These are phyloP conservation scores for Ceratonia siliqua DNA, from an alignment of 306 rosid genomes.

Conservation along the genomic window DNA sequence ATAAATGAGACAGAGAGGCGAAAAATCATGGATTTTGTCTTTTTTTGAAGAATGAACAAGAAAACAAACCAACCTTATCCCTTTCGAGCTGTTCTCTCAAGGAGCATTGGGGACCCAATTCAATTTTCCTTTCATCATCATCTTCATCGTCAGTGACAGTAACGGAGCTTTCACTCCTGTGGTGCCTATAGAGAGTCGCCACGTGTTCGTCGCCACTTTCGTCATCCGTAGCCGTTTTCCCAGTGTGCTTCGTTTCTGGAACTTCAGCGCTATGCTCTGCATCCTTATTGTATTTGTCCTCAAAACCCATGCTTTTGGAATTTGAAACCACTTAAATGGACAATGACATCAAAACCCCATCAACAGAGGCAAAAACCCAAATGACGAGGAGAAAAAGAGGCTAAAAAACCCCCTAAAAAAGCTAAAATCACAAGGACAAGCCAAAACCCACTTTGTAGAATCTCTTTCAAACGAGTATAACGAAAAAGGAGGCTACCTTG, in stretches of 20 bases:
- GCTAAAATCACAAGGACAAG: conserved; percentile 6
- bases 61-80: conserved; percentile 64
- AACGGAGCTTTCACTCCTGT: conserved; percentile 59
- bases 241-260: conserved; percentile 35
- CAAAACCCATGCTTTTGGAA: conserved; percentile 65
- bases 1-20: neutral
- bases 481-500: conserved; percentile 17
- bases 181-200: conserved; percentile 31
- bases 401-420: neutral
- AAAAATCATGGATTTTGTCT: neutral
- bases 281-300: conserved; percentile 45
- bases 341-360: conserved; percentile 54
- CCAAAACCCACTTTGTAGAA: conserved; percentile 38
- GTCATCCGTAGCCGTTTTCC: conserved; percentile 21
- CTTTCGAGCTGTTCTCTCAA: conserved; percentile 84
- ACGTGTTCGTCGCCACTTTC: conserved; percentile 40
- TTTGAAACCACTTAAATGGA: conserved; percentile 51
- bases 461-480: conserved; percentile 15
- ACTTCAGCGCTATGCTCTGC: conserved; percentile 16
- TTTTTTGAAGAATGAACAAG: neutral
- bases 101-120: conserved; percentile 82
- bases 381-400: conserved; percentile 10
- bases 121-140: conserved; percentile 65
- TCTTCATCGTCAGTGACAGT: conserved; percentile 72
- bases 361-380: conserved; percentile 21